Base-by-base conservation (phyloP, 2,329 filamentous ascomycete species). In the Ustilaginoidea virens region DNA sequence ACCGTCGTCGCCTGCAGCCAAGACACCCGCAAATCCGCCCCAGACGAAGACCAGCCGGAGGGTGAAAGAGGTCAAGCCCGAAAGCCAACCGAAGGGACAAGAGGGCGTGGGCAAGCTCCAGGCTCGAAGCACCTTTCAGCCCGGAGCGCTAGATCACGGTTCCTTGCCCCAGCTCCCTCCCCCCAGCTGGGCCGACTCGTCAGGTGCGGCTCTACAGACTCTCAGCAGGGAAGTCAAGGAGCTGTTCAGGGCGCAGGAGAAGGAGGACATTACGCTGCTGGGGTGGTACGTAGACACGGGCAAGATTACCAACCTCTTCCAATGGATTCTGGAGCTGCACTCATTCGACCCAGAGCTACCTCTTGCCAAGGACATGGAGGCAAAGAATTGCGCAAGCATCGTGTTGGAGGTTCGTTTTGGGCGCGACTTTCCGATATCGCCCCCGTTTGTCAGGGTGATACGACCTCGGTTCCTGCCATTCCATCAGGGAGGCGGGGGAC, bases 321-420 rank as follows among this genome's bases (percentile, higher is more conserved):
- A 92, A 44, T 92, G 85, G 85, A 83, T 92, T 33, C 74, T 92
- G 5, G 80, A 93, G 48, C 58, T 94, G 2, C 86, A 93, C 48
- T 81, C 76, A 24, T 92, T 93, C 43, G 76, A 83, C 15, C 38
- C 56, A 0, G 48, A 55, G 2, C 60, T 90, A 0, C 80, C 79
- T 1, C 59, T 94, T 1, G 74, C 79, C 0, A 46, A 66, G 30
- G 85, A 93, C 44, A 82, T 93, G 71, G 71, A 74, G 47, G 42
- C 47, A 3, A 60, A 57, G 1, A 61, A 60, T 0, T 40, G 78
- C 32, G 67, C 61, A 14, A 85, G 80, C 44, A 58, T 93, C 22
- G 73, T 92, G 1, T 52, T 92, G 8, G 86, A 93, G 51, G 57
- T 93, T 23, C 79, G 82, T 3, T 93, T 92, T 43, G 74, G 80